Conservation (phyloP, 768 basidiomycete species). For the Hydnomerulius pinastri region DNA sequence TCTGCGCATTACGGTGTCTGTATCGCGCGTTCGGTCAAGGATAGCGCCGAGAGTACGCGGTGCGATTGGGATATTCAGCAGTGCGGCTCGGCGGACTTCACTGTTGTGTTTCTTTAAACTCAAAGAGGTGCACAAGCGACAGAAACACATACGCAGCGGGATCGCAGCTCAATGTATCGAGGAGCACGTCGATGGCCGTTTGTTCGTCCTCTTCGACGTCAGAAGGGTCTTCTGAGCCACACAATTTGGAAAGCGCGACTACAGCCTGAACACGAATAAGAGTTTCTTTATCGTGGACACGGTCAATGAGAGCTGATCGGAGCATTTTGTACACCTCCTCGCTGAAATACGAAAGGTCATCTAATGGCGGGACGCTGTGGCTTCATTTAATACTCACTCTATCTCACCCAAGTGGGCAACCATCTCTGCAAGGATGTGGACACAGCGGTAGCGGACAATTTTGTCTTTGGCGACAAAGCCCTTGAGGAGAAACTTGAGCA, state of each 20-base stretch:
- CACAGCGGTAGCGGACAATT: constrained; percentile 75
- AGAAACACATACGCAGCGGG: constrained; percentile 63
- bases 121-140: neutral
- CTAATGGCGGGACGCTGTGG: neutral
- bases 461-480: constrained; percentile 90
- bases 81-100: constrained; percentile 82
- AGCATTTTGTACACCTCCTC: constrained; percentile 73
- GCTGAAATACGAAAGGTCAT: constrained; percentile 40
- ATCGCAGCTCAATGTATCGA: constrained; percentile 71
- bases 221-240: constrained; percentile 62
- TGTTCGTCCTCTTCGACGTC: constrained; percentile 50
- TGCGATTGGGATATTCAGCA: constrained; percentile 69
- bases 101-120: constrained; percentile 38
- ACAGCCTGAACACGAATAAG: constrained; percentile 78
- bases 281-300: constrained; percentile 78
- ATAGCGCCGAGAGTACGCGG: constrained; percentile 60
- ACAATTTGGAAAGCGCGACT: constrained; percentile 76
- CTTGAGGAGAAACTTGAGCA: constrained; percentile 71
- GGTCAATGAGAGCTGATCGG: constrained; percentile 63
- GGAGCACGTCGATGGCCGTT: constrained; percentile 58
- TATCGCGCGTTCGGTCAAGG: constrained; percentile 77
- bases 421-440: constrained; percentile 78
- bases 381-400: constrained; percentile 57
- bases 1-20: constrained; percentile 73
- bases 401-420: constrained; percentile 80